Percentiles rank a stretch among this genome's conserved stretches.
Evolutionary conservation across 2,329 filamentous ascomycete species (phyloP).

Genomic region (Ceratocystis ficicola): DNA sequence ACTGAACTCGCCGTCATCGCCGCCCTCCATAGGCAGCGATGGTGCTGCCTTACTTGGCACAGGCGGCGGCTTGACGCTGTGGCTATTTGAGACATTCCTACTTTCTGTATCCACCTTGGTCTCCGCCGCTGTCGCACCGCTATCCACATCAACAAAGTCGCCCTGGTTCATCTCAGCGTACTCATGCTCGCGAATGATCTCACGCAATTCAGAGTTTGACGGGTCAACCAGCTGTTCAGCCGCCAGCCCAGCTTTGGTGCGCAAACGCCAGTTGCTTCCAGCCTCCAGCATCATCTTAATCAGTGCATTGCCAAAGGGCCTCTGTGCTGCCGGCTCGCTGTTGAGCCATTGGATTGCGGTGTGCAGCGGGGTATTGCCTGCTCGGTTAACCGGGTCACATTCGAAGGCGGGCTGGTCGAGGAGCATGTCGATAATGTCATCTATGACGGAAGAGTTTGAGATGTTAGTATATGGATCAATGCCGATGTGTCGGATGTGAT

Average conservation of each 20-base stretch:
- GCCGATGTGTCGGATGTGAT: too few relatives aligned
- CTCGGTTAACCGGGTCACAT: slow-evolving; percentile 62
- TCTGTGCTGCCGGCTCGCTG: slow-evolving; percentile 49
- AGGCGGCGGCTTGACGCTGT: slow-evolving; percentile 20
- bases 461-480: too few relatives aligned
- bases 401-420: slow-evolving; percentile 76
- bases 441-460: slow-evolving; percentile 30
- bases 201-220: slow-evolving; percentile 47
- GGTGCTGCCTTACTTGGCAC: slow-evolving; percentile 22
- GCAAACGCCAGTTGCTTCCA: slow-evolving; percentile 45
- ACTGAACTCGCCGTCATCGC: slow-evolving; percentile 50
- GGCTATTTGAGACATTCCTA: neutral
- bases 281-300: slow-evolving; percentile 75
- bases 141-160: slow-evolving; percentile 40
- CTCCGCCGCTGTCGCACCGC: slow-evolving; percentile 17
- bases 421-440: slow-evolving; percentile 69
- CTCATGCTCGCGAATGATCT: slow-evolving; percentile 58
- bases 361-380: slow-evolving; percentile 67
- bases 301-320: slow-evolving; percentile 52
- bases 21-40: slow-evolving; percentile 28
- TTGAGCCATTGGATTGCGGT: slow-evolving; percentile 67
- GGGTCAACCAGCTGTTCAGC: slow-evolving; percentile 64
- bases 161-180: slow-evolving; percentile 48
- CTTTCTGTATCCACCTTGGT: neutral
- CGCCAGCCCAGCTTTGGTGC: slow-evolving; percentile 62